Evolutionary conservation across 257 asterid genomes (phyloP).

Genomic region (Asclepias syriaca): DNA sequence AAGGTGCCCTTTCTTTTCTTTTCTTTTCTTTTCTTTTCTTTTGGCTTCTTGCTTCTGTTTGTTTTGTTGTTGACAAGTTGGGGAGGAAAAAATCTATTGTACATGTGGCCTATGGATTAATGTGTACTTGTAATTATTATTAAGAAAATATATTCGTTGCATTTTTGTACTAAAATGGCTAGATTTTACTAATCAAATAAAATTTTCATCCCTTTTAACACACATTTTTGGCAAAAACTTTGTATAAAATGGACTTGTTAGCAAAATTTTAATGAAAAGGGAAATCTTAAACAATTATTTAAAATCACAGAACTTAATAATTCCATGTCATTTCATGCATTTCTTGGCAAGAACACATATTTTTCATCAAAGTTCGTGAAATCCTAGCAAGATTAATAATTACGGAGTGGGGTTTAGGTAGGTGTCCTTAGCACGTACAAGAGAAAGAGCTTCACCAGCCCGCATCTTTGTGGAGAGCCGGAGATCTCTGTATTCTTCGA

Average conservation of each 20-base stretch:
- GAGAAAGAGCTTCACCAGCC: slow-evolving; percentile 25
- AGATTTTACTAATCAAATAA: too few species aligned
- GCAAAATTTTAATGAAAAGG: too few species aligned
- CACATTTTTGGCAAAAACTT: too few species aligned
- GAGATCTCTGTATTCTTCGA: slow-evolving; percentile 18
- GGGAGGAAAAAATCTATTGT: slow-evolving; percentile 7
- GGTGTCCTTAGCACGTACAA: slow-evolving; percentile 8
- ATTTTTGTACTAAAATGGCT: neutral
- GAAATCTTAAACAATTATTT: too few species aligned
- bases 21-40: neutral
- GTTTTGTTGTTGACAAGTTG: slow-evolving; percentile 12
- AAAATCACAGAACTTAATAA: too few species aligned
- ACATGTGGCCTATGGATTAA: neutral
- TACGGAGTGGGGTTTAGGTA: neutral
- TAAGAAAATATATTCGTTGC: neutral
- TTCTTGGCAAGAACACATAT: neutral
- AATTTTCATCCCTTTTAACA: too few species aligned
- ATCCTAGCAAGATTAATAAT: neutral
- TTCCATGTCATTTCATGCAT: neutral
- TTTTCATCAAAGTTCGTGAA: neutral
- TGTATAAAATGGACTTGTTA: too few species aligned
- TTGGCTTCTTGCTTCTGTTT: slow-evolving; percentile 4
- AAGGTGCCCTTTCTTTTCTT: neutral
- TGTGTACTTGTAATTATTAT: neutral
- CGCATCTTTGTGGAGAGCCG: slow-evolving; percentile 19